Percentiles rank a stretch among this genome's conserved stretches.
Evolutionary conservation across 306 rosid species (phyloP).

Genomic region (Spatholobus suberectus): DNA sequence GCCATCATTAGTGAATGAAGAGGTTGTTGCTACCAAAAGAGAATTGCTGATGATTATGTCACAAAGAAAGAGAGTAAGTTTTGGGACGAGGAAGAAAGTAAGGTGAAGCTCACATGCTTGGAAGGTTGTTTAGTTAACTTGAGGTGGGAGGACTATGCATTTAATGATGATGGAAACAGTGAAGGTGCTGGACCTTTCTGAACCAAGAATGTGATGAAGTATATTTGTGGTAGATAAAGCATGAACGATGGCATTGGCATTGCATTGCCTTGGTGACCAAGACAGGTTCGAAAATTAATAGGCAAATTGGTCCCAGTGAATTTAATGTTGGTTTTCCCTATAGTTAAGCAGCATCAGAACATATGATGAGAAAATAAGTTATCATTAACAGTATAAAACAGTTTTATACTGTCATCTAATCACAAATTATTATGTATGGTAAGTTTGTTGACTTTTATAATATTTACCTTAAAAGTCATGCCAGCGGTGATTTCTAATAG

Average conservation of each 20-base stretch:
- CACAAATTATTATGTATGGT: too few relatives aligned
- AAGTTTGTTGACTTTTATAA: too few relatives aligned
- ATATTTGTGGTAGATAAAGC: conserved; percentile 52
- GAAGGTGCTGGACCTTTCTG: conserved; percentile 53
- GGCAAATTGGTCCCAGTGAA: conserved; percentile 42
- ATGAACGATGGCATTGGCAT: conserved; percentile 36
- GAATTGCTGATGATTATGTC: conserved; percentile 1
- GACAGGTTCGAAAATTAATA: conserved; percentile 38
- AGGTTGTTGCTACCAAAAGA: conserved; percentile 8
- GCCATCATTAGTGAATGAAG: conserved; percentile 56
- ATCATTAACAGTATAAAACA: too few relatives aligned
- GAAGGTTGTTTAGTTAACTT: conserved; percentile 29
- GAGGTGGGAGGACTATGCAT: conserved; percentile 49
- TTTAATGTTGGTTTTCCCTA: conserved; percentile 39
- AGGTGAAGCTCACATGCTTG: conserved; percentile 34
- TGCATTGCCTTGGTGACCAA: conserved; percentile 34
- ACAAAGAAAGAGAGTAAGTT: conserved; percentile 4
- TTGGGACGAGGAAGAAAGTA: conserved; percentile 21
- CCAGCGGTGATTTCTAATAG: too few relatives aligned
- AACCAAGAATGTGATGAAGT: conserved; percentile 53
- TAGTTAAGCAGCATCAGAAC: not conserved
- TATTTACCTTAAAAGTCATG: too few relatives aligned
- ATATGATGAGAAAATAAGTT: not conserved
- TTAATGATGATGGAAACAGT: conserved; percentile 34
- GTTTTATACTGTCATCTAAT: too few relatives aligned